Evolutionary conservation across 805 yeast genomes (phyloP), one percentile per base, ranked within the genome.

Genomic region (Barnettozyma pratensis): DNA sequence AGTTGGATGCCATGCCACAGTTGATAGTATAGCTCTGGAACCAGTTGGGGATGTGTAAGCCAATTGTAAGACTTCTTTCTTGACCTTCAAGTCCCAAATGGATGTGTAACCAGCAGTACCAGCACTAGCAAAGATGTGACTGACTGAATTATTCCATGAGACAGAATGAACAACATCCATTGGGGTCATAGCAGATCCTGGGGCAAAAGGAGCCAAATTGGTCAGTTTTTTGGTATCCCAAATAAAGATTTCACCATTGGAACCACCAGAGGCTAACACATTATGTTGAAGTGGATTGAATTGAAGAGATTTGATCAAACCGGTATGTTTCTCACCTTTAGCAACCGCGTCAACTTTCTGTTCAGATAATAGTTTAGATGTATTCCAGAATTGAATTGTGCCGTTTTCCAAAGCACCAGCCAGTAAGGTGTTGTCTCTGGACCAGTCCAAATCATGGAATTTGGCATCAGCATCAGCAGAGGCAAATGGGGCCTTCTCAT

Each of bases 321-420:
- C 83, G 5, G 81, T 64, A 65, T 88, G 96, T 55, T 78, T 77
- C 37, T 68, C 60, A 36, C 78, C 77, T 46, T 75, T 73, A 47
- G 77, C 79, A 27, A 81, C 72, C 73, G 76, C 34, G 77, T 71
- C n/a, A 58, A 74, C 71, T 49, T 71, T 67, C 44, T 74, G 58
- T 40, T 70, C 65, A 42, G 73, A 63, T 41, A 79, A 58, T n/a
- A 76, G 61, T 39, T 75, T 76, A 5, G 63, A 59, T 19, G 81
- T 81, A 57, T 86, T 82, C 87, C 92, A 94, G 46, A 91, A 76
- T 59, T 85, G 87, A 48, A 94, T 75, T 2, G 75, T 62, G 35
- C 97, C 96, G 59, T 80, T 80, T 62, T 94, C 99, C 52, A 87
- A 74, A 9, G 96, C 98, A 59, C 95, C 97, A 6, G 90, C 98